Percentiles rank a stretch among this genome's conserved stretches.
These are phyloP conservation scores for Elaeagnus macrophylla DNA, from an alignment of 306 rosid species.

Conservation along the genomic window DNA sequence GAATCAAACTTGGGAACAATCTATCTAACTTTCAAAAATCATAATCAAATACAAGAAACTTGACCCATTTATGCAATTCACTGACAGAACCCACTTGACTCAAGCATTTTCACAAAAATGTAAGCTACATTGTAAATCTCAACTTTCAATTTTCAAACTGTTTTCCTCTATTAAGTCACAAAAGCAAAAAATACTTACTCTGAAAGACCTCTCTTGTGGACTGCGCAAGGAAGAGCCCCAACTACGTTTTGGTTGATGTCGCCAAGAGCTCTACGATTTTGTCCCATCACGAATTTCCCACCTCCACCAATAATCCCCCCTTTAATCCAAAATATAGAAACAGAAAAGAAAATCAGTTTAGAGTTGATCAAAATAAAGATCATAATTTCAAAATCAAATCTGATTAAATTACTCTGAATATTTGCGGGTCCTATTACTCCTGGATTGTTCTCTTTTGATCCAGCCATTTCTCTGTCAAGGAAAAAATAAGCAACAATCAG, in stretches of 20 bases:
- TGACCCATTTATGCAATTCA: neutral
- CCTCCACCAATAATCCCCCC: slow-evolving; percentile 27
- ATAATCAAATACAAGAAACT: too few relatives aligned
- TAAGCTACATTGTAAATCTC: neutral
- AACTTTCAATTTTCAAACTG: neutral
- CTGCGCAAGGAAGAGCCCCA: slow-evolving; percentile 24
- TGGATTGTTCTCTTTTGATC: slow-evolving; percentile 39
- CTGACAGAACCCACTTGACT: slow-evolving; percentile 3
- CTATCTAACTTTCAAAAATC: neutral
- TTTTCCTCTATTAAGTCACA: slow-evolving; percentile 4
- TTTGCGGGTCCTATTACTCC: slow-evolving; percentile 23
- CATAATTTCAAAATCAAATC: too few relatives aligned
- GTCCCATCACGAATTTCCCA: slow-evolving; percentile 26
- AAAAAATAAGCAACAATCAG: neutral
- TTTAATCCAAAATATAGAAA: neutral
- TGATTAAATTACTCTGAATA: slow-evolving; percentile 22
- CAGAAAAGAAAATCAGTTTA: neutral
- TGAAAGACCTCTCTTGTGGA: slow-evolving; percentile 25
- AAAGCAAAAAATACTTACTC: slow-evolving; percentile 22
- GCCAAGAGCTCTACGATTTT: slow-evolving; percentile 36
- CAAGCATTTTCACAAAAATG: neutral
- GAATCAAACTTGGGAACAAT: neutral
- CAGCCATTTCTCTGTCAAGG: slow-evolving; percentile 26
- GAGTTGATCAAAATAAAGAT: slow-evolving; percentile 3
- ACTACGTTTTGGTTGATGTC: slow-evolving; percentile 23